Evolutionary conservation across 169 alveolate species (phyloP).

Genomic region (Cryptosporidium tyzzeri): DNA sequence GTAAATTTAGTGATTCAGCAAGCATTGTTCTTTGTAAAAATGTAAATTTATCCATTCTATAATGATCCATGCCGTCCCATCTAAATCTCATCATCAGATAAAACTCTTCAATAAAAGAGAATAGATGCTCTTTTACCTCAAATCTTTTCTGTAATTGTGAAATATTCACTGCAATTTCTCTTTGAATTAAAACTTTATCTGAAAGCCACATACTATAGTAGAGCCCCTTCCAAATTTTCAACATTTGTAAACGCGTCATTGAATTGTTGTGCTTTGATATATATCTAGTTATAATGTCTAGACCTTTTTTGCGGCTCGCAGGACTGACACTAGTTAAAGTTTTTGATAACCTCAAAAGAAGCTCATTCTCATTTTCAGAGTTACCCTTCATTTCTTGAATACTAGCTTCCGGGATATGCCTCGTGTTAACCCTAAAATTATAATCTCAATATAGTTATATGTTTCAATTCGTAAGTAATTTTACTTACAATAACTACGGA

Average conservation of each 20-base stretch:
- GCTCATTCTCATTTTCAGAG: constrained; percentile 24
- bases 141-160: constrained; percentile 36
- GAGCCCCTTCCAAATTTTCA: constrained; percentile 67
- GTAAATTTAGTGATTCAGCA: constrained; percentile 52
- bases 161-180: constrained; percentile 63
- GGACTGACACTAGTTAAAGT: constrained; percentile 57
- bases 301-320: constrained; percentile 42
- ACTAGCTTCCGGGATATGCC: background rate
- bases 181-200: constrained; percentile 57
- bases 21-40: constrained; percentile 71
- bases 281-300: constrained; percentile 39
- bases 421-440: background rate
- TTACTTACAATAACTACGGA: background rate
- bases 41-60: constrained; percentile 66
- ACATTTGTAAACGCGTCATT: constrained; percentile 31
- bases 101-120: constrained; percentile 48
- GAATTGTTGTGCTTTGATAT: constrained; percentile 38
- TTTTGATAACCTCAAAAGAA: constrained; percentile 29
- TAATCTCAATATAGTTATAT: background rate
- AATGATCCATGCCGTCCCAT: constrained; percentile 65
- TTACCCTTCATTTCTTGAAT: background rate
- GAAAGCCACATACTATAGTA: constrained; percentile 72
- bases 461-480: background rate
- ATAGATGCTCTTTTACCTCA: background rate
- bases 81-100: constrained; percentile 69